phyloP scores from a whole-genome alignment of 192 early-diverging fungal species.

The Entophlyctis luteolus region DNA sequence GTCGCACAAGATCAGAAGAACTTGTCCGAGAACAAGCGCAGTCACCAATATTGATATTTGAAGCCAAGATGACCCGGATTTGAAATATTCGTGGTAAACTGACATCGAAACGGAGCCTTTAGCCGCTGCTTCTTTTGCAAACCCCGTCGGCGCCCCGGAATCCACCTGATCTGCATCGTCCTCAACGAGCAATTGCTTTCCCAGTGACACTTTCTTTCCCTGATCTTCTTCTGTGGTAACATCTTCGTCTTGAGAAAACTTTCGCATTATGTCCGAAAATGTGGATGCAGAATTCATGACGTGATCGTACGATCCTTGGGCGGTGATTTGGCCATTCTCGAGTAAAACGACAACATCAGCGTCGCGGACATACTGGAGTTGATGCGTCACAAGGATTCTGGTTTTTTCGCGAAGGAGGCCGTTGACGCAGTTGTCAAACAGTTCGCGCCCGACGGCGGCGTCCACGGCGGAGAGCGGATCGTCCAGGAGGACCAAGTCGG shows the following conservation, averaged over 20 bases:
- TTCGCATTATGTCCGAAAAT: constrained; percentile 29
- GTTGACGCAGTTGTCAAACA: constrained; percentile 31
- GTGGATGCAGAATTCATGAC: constrained; percentile 16
- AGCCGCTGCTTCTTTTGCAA: constrained; percentile 10
- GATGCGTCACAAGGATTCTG: constrained; percentile 45
- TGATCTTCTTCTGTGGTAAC: constrained; percentile 21
- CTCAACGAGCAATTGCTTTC: neutral
- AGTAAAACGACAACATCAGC: constrained; percentile 40
- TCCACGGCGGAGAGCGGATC: constrained; percentile 84
- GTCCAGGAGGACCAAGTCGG: constrained; percentile 65
- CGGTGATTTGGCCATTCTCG: constrained; percentile 29
- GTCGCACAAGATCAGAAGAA: constrained; percentile 41
- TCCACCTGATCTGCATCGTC: neutral
- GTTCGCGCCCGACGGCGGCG: constrained; percentile 42
- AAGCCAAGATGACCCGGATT: constrained; percentile 26
- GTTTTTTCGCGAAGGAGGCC: constrained; percentile 32
- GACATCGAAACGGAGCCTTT: constrained; percentile 31
- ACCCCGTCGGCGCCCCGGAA: neutral
- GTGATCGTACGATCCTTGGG: constrained; percentile 26
- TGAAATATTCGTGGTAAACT: constrained; percentile 41
- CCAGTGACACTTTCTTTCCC: neutral
- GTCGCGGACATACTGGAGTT: constrained; percentile 41
- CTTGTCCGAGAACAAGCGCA: constrained; percentile 38
- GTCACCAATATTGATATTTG: constrained; percentile 22
- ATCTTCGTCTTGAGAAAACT: constrained; percentile 26